These are phyloP conservation scores for Raphanus raphanistrum DNA, from an alignment of 345 rosid genomes.

Conservation along the genomic window DNA sequence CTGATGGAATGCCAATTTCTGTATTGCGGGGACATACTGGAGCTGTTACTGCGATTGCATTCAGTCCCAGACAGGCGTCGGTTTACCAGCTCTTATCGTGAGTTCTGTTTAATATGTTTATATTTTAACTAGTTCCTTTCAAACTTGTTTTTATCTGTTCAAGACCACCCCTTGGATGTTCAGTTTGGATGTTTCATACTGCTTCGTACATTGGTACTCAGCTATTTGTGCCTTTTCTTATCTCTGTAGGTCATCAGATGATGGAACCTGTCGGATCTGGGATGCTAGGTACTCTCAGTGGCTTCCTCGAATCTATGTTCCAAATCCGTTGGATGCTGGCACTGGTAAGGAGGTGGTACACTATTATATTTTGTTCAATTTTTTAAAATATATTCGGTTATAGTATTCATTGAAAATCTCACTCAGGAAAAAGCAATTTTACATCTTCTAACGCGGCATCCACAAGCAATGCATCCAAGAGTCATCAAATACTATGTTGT, in stretches of 20 bases:
- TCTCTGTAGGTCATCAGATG: slow-evolving; percentile 89
- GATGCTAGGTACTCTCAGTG: slow-evolving; percentile 84
- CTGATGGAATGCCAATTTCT: slow-evolving; percentile 94
- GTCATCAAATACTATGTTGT: slow-evolving; percentile 86
- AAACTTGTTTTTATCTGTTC: slow-evolving; percentile 2
- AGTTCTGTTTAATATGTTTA: slow-evolving; percentile 43
- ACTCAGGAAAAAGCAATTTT: slow-evolving; percentile 61
- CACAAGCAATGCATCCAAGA: slow-evolving; percentile 57
- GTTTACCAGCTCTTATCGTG: slow-evolving; percentile 94
- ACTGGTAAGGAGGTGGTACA: slow-evolving; percentile 54
- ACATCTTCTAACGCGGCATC: slow-evolving; percentile 56
- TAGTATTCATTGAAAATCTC: slow-evolving; percentile 30
- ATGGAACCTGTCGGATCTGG: slow-evolving; percentile 99
- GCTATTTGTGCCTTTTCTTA: slow-evolving; percentile 15
- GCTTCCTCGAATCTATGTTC: slow-evolving; percentile 70
- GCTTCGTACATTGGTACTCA: slow-evolving; percentile 24
- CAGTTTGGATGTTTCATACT: slow-evolving; percentile 24
- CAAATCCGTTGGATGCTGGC: slow-evolving; percentile 66
- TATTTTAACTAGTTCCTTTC: slow-evolving; percentile 17
- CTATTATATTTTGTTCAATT: slow-evolving; percentile 1
- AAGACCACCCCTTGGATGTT: slow-evolving; percentile 19
- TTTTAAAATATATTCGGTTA: background rate
- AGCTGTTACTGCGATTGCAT: slow-evolving; percentile 98
- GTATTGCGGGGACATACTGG: slow-evolving; percentile 93
- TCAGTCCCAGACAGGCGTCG: slow-evolving; percentile 80